Conservation (phyloP, 495 filamentous ascomycete species). For the Talaromyces proteolyticus region DNA sequence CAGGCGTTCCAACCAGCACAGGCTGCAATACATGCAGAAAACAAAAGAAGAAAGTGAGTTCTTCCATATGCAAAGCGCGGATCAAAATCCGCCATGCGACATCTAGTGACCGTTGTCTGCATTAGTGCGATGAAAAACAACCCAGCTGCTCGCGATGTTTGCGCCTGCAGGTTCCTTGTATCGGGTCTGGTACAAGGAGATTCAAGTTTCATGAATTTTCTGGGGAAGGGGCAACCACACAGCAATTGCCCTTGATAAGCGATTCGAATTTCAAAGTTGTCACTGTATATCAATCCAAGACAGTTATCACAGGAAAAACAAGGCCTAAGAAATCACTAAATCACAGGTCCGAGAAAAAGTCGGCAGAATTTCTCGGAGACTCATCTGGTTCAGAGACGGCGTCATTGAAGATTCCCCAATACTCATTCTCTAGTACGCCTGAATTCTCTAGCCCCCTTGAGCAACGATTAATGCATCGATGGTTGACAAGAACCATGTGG, state of each 20-base stretch:
- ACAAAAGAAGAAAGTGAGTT: conserved; percentile 1
- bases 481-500: conserved; percentile 1
- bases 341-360: background rate
- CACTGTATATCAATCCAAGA: too few species aligned
- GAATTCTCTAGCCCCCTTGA: background rate
- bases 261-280: too few species aligned
- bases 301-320: background rate
- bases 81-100: background rate
- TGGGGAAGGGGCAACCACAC: too few species aligned
- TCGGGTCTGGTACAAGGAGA: background rate
- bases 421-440: background rate
- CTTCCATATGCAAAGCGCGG: too few species aligned
- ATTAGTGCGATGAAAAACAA: background rate
- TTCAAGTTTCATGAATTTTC: too few species aligned
- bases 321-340: background rate
- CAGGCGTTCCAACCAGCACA: background rate
- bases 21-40: conserved; percentile 1
- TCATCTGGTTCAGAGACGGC: background rate
- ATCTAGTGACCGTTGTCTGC: background rate
- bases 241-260: too few species aligned
- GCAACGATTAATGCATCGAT: background rate
- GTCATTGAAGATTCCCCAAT: background rate
- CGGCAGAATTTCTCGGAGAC: background rate
- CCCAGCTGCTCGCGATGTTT: background rate
- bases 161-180: background rate